A percentile compares a stretch with the other conserved stretches of the same genome.
phyloP scores from a whole-genome alignment of 495 filamentous ascomycete genomes.

The Penicillium paradoxum region DNA sequence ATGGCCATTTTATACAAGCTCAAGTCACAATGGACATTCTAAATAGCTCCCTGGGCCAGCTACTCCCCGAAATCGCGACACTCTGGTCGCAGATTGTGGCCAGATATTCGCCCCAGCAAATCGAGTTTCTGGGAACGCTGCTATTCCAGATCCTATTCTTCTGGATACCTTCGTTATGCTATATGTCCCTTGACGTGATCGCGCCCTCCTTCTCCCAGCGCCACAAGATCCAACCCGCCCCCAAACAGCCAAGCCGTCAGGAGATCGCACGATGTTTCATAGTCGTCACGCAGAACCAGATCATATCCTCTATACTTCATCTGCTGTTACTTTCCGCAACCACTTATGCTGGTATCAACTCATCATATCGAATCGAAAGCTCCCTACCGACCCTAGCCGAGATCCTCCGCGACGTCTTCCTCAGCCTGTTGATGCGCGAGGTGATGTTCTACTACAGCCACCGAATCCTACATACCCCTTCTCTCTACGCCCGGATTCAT shows the following conservation, averaged over 20 bases:
- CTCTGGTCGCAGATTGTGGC: conserved; percentile 26
- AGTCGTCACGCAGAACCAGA: conserved; percentile 45
- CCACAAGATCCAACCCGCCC: conserved; percentile 53
- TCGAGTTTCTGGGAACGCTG: conserved; percentile 45
- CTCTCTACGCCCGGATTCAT: conserved; percentile 49
- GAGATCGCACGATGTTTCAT: conserved; percentile 43
- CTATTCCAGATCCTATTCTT: conserved; percentile 45
- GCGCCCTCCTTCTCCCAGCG: conserved; percentile 44
- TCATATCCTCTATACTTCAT: conserved; percentile 36
- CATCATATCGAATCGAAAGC: conserved; percentile 31
- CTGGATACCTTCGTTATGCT: conserved; percentile 46
- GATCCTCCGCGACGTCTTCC: conserved; percentile 38
- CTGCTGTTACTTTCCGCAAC: conserved; percentile 23
- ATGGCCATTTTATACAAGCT: not conserved
- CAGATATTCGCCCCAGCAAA: conserved; percentile 23
- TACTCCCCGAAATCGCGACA: not conserved
- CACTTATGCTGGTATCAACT: conserved; percentile 11
- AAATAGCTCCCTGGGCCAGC: not conserved
- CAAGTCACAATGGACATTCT: not conserved
- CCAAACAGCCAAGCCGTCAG: conserved; percentile 42
- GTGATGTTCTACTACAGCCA: conserved; percentile 54
- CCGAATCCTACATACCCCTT: conserved; percentile 47
- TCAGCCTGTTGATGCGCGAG: conserved; percentile 48
- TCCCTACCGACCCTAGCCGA: conserved; percentile 30
- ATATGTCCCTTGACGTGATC: conserved; percentile 37